These are phyloP conservation scores for Avena eriantha DNA, from an alignment of 176 grass and related monocot species.

Conservation along the genomic window DNA sequence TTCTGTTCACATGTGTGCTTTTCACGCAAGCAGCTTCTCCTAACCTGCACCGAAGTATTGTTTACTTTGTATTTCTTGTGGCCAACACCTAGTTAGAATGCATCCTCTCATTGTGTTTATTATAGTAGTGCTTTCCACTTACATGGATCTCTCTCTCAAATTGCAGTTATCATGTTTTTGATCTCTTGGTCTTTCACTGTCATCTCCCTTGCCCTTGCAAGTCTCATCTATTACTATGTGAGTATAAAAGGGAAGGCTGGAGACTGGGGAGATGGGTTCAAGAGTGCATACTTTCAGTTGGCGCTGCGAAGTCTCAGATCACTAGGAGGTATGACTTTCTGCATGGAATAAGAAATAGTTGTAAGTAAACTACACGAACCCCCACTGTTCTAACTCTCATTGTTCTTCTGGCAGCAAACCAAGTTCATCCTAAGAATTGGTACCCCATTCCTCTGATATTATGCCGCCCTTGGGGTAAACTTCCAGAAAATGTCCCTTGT, in stretches of 20 bases:
- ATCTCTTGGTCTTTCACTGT: conserved; percentile 99
- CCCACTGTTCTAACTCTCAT: conserved; percentile 36
- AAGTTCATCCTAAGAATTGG: conserved; percentile 99
- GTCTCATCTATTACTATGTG: conserved; percentile 99
- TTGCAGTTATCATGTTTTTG: conserved; percentile 96
- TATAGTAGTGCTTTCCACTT: conserved; percentile 26
- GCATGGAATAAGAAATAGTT: conserved; percentile 36
- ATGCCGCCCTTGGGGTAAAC: conserved; percentile 98
- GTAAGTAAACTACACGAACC: not conserved
- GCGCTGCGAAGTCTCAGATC: conserved; percentile 92
- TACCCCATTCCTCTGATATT: conserved; percentile 98
- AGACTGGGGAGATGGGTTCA: conserved; percentile 99
- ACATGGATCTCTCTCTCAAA: conserved; percentile 38
- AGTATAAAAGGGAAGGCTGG: conserved; percentile 97
- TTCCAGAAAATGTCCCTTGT: conserved; percentile 96
- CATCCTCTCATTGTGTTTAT: not conserved
- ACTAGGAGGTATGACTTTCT: conserved; percentile 74
- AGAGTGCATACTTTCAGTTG: conserved; percentile 98
- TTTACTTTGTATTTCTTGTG: conserved; percentile 17
- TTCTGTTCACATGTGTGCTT: conserved; percentile 28
- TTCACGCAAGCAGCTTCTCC: conserved; percentile 23
- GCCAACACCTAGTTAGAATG: conserved; percentile 17
- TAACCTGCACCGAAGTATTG: conserved; percentile 20
- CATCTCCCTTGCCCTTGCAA: conserved; percentile 88
- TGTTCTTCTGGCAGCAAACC: conserved; percentile 69